A percentile compares a stretch with the other conserved stretches of the same genome.
phyloP scores from a whole-genome alignment of 2,329 filamentous ascomycete species.

The Hymenoscyphus fraxineus region DNA sequence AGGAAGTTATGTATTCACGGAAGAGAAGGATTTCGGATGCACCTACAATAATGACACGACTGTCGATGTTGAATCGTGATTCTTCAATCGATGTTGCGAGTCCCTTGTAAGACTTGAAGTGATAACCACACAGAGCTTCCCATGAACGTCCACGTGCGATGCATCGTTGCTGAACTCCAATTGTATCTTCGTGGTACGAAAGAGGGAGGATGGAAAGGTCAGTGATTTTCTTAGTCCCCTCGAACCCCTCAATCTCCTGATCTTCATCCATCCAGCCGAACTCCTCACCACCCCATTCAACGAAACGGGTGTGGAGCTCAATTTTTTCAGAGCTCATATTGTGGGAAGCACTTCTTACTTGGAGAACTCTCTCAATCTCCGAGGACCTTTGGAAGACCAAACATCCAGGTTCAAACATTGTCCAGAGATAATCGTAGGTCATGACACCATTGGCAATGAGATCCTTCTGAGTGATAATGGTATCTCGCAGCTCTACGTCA shows the following conservation, averaged over 20 bases:
- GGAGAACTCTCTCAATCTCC: constrained; percentile 6
- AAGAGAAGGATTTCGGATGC: too few relatives aligned
- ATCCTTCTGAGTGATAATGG: constrained; percentile 35
- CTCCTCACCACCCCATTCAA: constrained; percentile 9
- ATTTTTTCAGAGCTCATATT: neutral
- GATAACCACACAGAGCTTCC: constrained; percentile 8
- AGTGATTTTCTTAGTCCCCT: constrained; percentile 10
- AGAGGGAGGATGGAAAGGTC: constrained; percentile 6
- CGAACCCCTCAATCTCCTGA: constrained; percentile 4
- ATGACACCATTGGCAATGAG: constrained; percentile 37
- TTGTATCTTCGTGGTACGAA: constrained; percentile 4
- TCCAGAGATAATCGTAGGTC: constrained; percentile 37
- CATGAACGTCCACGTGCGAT: constrained; percentile 6
- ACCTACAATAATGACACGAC: constrained; percentile 9
- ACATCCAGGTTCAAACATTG: constrained; percentile 36
- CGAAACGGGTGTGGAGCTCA: constrained; percentile 4
- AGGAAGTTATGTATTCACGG: too few relatives aligned
- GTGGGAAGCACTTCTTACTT: constrained; percentile 3
- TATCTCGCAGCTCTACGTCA: constrained; percentile 36
- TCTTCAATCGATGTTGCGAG: constrained; percentile 3
- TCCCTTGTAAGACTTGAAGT: constrained; percentile 8
- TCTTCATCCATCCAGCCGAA: constrained; percentile 6
- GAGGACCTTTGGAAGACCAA: constrained; percentile 10
- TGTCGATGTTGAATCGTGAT: constrained; percentile 7
- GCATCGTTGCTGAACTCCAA: constrained; percentile 9